Conservation (phyloP, 192 early-diverging fungal genomes). For the Neocallimastix lanati region DNA sequence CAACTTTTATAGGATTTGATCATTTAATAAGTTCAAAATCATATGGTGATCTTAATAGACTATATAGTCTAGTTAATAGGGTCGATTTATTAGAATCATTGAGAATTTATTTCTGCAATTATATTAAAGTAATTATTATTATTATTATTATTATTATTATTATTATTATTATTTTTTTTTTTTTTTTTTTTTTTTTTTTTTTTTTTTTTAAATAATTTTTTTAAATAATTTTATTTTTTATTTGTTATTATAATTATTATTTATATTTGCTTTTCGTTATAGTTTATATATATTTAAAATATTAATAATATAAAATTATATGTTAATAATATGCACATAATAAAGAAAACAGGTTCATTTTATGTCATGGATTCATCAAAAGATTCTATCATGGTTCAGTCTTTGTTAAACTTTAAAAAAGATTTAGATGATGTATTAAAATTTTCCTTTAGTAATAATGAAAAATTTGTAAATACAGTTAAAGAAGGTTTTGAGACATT, state of each 20-base stretch:
- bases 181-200: not conserved
- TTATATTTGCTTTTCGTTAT: no score
- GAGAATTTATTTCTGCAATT: not conserved
- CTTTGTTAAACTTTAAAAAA: conserved; percentile 38
- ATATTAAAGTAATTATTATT: not conserved
- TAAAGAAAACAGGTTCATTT: not conserved
- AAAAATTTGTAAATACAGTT: conserved; percentile 29
- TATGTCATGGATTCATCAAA: not conserved
- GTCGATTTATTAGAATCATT: not conserved
- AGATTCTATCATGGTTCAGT: conserved; percentile 25
- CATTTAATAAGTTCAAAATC: not conserved
- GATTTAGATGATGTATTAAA: conserved; percentile 40
- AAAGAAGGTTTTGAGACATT: conserved; percentile 58
- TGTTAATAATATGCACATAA: not conserved
- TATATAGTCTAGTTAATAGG: not conserved
- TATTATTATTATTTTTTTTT: not conserved
- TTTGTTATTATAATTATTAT: no score
- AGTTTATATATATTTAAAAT: no score
- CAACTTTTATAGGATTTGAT: not conserved
- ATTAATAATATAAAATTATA: no score
- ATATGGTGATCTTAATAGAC: not conserved
- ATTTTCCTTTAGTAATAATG: conserved; percentile 34
- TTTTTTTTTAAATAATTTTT: not conserved
- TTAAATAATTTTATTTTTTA: no score
- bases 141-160: no score